Base-by-base conservation (phyloP, 176 grass and related monocot species). In the Canna indica region DNA sequence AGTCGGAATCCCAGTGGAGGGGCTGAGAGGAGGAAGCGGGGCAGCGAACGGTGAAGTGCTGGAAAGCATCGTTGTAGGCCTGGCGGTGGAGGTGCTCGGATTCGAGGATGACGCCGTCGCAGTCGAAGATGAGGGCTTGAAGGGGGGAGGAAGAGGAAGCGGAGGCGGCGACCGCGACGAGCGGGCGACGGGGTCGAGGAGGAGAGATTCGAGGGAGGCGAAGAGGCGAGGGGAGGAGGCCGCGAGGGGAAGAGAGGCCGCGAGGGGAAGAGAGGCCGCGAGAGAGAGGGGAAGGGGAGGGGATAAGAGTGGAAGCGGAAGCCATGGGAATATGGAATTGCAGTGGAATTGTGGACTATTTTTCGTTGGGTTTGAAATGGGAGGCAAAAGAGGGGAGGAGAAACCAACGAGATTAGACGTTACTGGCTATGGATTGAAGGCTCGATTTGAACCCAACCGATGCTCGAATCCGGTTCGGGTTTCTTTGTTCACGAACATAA, bases 51-150 rank as follows among this genome's bases (percentile, higher is more conserved):
- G 48, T 76, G 69, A 97, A 97, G 68, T 92, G 84, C 1, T 77
- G 77, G 80, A 97, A 97, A 28, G 93, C 86, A 28, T 97, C 86
- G 68, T 97, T 97, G 86, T 97, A 97, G 26, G 93, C 93, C 80
- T 85, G 86, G 47, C 80, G 86, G 71, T 97, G 93, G 77, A 97
- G 93, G 84, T 97, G 57, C 86, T 97, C 93, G 27, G 93, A 97
- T 60, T 97, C 88, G 48, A 97, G 84, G 68, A 92, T 92, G 42
- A 97, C 93, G 70, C 88, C 88, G 42, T 97, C 93, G 76, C 93
- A 97, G 54, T 97, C 93, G 57, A 97, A 97, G 79, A 97, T 90
- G 28, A 97, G 84, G 14, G 88, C 86, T 24, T 97, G 77, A 29
- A 97, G 83, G 18, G 81, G 50, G 47, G 62, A 38, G 22, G 82